phyloP scores from a whole-genome alignment of 2,329 filamentous ascomycete genomes.

The Bipolaris victoriae region DNA sequence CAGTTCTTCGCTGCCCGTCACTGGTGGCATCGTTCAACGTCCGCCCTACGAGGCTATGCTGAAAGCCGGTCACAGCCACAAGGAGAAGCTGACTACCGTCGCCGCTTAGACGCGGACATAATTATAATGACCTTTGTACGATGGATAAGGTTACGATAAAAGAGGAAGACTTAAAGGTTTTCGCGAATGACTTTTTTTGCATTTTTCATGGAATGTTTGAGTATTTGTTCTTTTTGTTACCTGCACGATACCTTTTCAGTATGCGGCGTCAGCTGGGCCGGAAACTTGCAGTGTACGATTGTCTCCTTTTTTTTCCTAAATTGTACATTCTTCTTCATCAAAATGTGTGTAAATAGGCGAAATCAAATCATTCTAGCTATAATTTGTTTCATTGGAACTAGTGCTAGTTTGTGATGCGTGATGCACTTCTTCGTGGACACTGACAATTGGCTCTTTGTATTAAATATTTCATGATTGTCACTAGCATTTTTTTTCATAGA shows the following conservation, averaged over 20 bases:
- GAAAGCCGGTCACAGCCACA: conserved; percentile 48
- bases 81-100: conserved; percentile 49
- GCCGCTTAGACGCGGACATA: conserved; percentile 35
- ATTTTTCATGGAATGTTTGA: conserved; percentile 18
- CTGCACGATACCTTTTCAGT: conserved; percentile 48
- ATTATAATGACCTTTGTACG: conserved; percentile 12
- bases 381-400: too few species aligned
- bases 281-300: conserved; percentile 41
- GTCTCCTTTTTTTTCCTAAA: conserved; percentile 6
- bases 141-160: conserved; percentile 9
- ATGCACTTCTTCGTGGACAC: too few species aligned
- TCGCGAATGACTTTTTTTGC: conserved; percentile 18
- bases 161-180: conserved; percentile 1
- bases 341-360: conserved; percentile 32
- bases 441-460: too few species aligned
- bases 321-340: conserved; percentile 17
- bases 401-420: too few species aligned
- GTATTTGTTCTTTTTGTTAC: conserved; percentile 32
- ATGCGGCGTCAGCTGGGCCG: conserved; percentile 39
- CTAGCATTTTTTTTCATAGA: too few species aligned
- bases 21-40: conserved; percentile 89
- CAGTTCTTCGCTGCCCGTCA: conserved; percentile 80
- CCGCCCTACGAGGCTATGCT: conserved; percentile 72
- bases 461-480: too few species aligned
- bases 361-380: background rate